A percentile compares a stretch with the other conserved stretches of the same genome.
Evolutionary conservation across 345 rosid species (phyloP).

Genomic region (Populus nigra): DNA sequence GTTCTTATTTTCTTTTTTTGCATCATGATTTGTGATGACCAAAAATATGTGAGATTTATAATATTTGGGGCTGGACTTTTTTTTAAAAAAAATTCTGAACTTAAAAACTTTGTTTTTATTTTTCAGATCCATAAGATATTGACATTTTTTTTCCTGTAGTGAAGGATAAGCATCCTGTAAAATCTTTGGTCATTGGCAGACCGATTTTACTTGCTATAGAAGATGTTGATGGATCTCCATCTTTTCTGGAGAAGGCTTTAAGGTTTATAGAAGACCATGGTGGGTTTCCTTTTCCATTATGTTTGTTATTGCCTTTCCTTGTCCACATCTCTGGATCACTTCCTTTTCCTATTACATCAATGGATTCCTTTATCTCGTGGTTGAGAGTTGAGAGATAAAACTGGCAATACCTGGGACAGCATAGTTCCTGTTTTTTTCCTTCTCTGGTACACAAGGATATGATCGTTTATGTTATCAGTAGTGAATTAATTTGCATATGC

Average conservation of each 20-base stretch:
- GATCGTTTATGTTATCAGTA: not conserved
- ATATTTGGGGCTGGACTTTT: not conserved
- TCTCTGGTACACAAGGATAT: not conserved
- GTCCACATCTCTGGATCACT: not conserved
- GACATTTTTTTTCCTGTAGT: conserved; percentile 34
- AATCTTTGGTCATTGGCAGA: conserved; percentile 61
- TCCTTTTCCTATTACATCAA: not conserved
- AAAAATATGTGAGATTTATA: no score
- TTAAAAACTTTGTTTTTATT: not conserved
- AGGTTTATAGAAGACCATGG: conserved; percentile 88
- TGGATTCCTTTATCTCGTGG: not conserved
- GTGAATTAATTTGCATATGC: not conserved
- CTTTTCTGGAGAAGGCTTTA: conserved; percentile 97
- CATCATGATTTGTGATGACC: no score
- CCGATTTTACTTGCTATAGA: conserved; percentile 92
- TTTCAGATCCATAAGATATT: not conserved
- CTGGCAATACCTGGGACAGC: not conserved
- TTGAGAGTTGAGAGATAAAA: not conserved
- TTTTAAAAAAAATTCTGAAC: not conserved
- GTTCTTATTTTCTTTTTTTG: no score
- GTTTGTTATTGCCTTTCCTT: not conserved
- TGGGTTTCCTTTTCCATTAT: conserved; percentile 31
- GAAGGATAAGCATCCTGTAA: conserved; percentile 54
- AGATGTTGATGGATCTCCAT: conserved; percentile 96
- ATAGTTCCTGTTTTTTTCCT: not conserved